Evolutionary conservation across 2,329 filamentous ascomycete species (phyloP), one percentile per base, ranked within the genome.

Genomic region (Leptographium procerum): DNA sequence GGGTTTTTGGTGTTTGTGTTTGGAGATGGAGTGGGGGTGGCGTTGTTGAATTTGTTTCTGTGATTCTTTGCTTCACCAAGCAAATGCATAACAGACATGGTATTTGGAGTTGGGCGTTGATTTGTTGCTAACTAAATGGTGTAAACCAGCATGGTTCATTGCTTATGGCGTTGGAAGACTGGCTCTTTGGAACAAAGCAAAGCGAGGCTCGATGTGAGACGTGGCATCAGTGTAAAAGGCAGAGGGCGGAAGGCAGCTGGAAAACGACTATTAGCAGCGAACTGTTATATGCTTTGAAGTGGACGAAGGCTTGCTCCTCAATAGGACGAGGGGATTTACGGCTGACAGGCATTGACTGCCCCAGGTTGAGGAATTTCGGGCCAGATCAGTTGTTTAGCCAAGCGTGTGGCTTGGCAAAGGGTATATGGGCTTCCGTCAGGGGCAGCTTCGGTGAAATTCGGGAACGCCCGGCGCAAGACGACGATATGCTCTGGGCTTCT

Each of bases 131-230:
- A 11, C 14, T 36, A 57, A 28, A 34, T 31, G 34, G n/a, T 10
- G 57, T 16, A 28, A 13, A n/a, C 57, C 16, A 43, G 29, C 45
- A 40, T 40, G 33, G 29, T 43, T 58, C 45, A 22, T 45, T 40
- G 19, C 24, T 53, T 22, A 40, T 51, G 57, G 57, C 57, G 57
- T 59, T 59, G 45, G 57, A 55, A 56, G 57, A 59, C 33, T 43
- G 52, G 57, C 36, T 31, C 34, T 56, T 28, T 29, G 56, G 34
- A 14, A 29, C 26, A 24, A 40, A 52, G 19, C 24, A 45, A 19
- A 52, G 19, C 24, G 33, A 19, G 36, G 34, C 40, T 55, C 47
- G 53, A 55, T 55, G 33, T 45, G 53, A 40, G 53, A 51, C 26
- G 40, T 29, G 22, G 19, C 53, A 33, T 26, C 26, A 19, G 40